Conservation (phyloP, 148 eudicot genomes). For the Heliosperma pusillum region DNA sequence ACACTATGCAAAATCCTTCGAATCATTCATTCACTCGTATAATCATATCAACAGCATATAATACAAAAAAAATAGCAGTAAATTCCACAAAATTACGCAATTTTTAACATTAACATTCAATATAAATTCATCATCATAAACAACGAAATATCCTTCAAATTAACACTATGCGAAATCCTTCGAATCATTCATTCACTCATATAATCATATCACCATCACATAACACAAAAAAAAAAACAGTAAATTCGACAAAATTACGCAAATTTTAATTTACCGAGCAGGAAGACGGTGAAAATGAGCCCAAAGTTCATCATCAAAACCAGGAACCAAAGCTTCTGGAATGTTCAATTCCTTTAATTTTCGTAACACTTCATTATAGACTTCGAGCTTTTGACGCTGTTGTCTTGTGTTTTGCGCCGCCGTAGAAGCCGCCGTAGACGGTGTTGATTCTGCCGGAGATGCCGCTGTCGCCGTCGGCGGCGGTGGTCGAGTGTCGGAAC, state of each 20-base stretch:
- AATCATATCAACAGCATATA: not conserved
- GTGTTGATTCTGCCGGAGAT: not conserved
- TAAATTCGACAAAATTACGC: not conserved
- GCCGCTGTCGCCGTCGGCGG: too few species aligned
- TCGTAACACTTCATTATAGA: slow-evolving; percentile 76
- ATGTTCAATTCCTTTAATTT: slow-evolving; percentile 59
- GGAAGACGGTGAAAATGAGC: slow-evolving; percentile 91
- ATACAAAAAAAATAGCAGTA: not conserved
- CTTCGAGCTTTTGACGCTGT: slow-evolving; percentile 68
- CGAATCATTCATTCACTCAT: not conserved
- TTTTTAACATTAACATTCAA: too few species aligned
- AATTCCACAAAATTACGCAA: not conserved
- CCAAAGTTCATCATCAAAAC: slow-evolving; percentile 89
- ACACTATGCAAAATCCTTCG: too few species aligned
- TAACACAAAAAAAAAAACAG: not conserved
- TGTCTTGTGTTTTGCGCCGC: slow-evolving; percentile 36
- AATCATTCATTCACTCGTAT: not conserved
- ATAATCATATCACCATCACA: not conserved
- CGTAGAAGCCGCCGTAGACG: slow-evolving; percentile 34
- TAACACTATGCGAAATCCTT: not conserved
- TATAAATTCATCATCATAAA: too few species aligned
- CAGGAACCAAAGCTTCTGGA: slow-evolving; percentile 50
- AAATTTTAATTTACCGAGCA: slow-evolving; percentile 39
- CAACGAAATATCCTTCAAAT: too few species aligned
- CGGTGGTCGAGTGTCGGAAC: slow-evolving; percentile 57